phyloP scores from a whole-genome alignment of 805 yeast genomes.

The Yarrowia deformans region DNA sequence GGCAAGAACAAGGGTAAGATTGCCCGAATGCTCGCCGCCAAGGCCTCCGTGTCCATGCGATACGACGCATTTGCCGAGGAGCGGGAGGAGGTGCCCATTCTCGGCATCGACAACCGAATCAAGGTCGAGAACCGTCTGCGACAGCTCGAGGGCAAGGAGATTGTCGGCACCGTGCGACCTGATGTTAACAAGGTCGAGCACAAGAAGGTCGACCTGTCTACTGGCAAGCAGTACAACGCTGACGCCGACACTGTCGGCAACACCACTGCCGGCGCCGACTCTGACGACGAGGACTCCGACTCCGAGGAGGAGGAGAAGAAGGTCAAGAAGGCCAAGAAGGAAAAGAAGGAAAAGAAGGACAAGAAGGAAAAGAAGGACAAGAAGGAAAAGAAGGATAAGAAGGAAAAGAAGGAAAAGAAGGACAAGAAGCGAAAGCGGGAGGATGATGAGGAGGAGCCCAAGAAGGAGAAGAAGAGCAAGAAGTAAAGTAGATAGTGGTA shows the following conservation, averaged over 20 bases:
- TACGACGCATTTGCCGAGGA: conserved; percentile 97
- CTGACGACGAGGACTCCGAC: conserved; percentile 56
- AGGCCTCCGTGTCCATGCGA: conserved; percentile 96
- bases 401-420: conserved; percentile 47
- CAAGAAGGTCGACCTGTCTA: conserved; percentile 84
- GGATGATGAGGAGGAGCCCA: conserved; percentile 49
- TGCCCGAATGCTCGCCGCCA: conserved; percentile 98
- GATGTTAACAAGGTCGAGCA: conserved; percentile 76
- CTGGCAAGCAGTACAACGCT: conserved; percentile 87
- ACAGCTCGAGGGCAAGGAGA: conserved; percentile 94
- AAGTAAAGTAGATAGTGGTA: conserved; percentile 40
- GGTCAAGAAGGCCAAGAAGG: conserved; percentile 48
- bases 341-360: conserved; percentile 43
- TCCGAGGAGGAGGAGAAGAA: conserved; percentile 45
- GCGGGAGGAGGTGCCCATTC: conserved; percentile 86
- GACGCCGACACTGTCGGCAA: conserved; percentile 89
- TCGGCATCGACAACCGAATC: conserved; percentile 89
- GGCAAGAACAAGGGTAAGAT: conserved; percentile 98
- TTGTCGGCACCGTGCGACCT: conserved; percentile 75
- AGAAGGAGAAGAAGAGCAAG: conserved; percentile 47
- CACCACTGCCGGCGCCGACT: conserved; percentile 74
- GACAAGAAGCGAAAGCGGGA: conserved; percentile 48
- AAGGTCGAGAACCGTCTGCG: conserved; percentile 95
- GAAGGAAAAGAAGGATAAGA: conserved; percentile 49
- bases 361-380: conserved; percentile 49